phyloP scores from a whole-genome alignment of 805 yeast species.

The Priceomyces fermenticarens region DNA sequence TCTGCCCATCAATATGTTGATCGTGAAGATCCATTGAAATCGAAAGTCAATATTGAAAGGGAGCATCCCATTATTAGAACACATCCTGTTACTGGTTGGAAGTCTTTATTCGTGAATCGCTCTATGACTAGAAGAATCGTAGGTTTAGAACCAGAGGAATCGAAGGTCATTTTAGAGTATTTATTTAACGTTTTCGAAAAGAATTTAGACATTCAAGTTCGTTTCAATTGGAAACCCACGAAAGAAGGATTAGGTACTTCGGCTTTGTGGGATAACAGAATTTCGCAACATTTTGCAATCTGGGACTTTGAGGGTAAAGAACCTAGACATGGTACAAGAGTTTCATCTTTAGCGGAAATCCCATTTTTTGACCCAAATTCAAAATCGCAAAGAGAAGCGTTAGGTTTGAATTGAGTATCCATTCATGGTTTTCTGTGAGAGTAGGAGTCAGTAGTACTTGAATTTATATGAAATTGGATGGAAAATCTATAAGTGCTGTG shows the following conservation, averaged over 20 bases:
- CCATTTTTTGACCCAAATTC: conserved; percentile 51
- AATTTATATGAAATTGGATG: too few species aligned
- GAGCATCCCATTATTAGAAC: conserved; percentile 62
- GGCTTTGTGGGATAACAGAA: conserved; percentile 61
- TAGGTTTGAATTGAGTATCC: conserved; percentile 29
- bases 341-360: conserved; percentile 47
- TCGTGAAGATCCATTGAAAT: conserved; percentile 43
- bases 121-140: conserved; percentile 49
- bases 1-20: conserved; percentile 43
- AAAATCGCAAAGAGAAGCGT: conserved; percentile 51
- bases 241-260: conserved; percentile 44
- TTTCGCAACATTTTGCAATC: conserved; percentile 53
- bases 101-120: conserved; percentile 53
- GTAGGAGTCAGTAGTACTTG: background rate
- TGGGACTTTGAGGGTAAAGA: conserved; percentile 46
- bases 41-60: conserved; percentile 49
- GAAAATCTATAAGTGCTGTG: too few species aligned
- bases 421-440: background rate
- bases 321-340: conserved; percentile 52
- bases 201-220: conserved; percentile 54
- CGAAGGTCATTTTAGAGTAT: conserved; percentile 45
- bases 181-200: conserved; percentile 46
- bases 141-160: conserved; percentile 52
- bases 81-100: conserved; percentile 66
- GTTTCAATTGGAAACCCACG: conserved; percentile 50